Percentiles rank a stretch among this genome's conserved stretches.
These are phyloP conservation scores for Prunella vulgaris DNA, from an alignment of 257 asterid species.

Conservation along the genomic window DNA sequence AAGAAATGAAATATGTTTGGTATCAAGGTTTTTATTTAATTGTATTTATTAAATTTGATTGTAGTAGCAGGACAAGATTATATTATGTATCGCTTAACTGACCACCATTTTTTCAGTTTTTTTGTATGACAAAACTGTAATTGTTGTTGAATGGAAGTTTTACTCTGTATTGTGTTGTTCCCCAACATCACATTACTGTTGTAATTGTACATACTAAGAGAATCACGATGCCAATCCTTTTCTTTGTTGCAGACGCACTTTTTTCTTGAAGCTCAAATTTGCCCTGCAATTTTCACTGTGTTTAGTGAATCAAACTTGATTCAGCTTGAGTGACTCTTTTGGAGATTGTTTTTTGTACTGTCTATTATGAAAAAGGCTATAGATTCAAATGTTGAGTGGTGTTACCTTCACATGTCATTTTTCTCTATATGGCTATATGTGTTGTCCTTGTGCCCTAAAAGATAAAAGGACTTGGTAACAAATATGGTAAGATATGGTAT, in stretches of 20 bases:
- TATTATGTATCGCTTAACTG: slow-evolving; percentile 19
- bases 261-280: too few species aligned
- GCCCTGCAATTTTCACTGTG: background rate
- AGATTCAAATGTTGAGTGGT: background rate
- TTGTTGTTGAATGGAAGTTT: slow-evolving; percentile 31
- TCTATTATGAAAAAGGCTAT: background rate
- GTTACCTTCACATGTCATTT: background rate
- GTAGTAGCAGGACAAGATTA: slow-evolving; percentile 27
- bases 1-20: slow-evolving; percentile 16
- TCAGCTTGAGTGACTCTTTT: background rate
- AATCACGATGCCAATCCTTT: background rate
- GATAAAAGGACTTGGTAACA: background rate
- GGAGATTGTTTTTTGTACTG: background rate
- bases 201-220: slow-evolving; percentile 23
- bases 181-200: background rate
- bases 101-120: slow-evolving; percentile 26
- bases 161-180: slow-evolving; percentile 14
- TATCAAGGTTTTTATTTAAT: background rate
- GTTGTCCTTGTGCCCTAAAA: background rate
- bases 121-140: slow-evolving; percentile 28
- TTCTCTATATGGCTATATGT: background rate
- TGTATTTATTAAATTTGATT: slow-evolving; percentile 35
- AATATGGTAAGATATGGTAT: background rate
- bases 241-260: background rate
- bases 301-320: background rate